A percentile compares a stretch with the other conserved stretches of the same genome.
These are phyloP conservation scores for Ramularia endophylla DNA, from an alignment of 2,329 filamentous ascomycete genomes.

Conservation along the genomic window DNA sequence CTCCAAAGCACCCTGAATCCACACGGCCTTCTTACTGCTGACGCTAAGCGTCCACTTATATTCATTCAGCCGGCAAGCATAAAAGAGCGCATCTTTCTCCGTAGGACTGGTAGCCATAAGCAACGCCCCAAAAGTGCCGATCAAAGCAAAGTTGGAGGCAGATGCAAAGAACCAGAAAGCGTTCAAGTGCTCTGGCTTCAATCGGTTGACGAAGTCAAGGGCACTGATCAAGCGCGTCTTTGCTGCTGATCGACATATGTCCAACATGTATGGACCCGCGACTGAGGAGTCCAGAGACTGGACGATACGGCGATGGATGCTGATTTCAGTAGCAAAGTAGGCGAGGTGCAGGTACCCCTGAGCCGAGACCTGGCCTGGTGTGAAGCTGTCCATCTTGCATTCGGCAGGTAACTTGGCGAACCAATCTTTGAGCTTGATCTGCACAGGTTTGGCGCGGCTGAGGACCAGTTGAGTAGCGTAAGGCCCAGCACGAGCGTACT, in stretches of 20 bases:
- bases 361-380: conserved; percentile 38
- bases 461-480: conserved; percentile 69
- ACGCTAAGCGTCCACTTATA: conserved; percentile 93
- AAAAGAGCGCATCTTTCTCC: conserved; percentile 87
- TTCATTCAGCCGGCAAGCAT: conserved; percentile 75
- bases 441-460: conserved; percentile 71
- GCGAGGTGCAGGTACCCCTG: conserved; percentile 72
- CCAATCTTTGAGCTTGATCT: conserved; percentile 78
- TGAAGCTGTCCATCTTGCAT: conserved; percentile 57
- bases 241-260: conserved; percentile 88
- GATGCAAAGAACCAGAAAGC: conserved; percentile 90
- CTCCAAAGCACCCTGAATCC: conserved; percentile 41
- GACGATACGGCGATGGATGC: conserved; percentile 84
- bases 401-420: conserved; percentile 61
- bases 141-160: conserved; percentile 87
- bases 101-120: conserved; percentile 85
- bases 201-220: conserved; percentile 94
- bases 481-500: conserved; percentile 58
- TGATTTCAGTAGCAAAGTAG: conserved; percentile 93
- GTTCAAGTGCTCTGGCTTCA: conserved; percentile 79
- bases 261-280: conserved; percentile 70
- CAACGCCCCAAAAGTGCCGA: conserved; percentile 86
- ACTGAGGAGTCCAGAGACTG: conserved; percentile 59
- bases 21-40: conserved; percentile 62
- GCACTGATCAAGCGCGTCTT: conserved; percentile 92